phyloP scores from a whole-genome alignment of 225 moss, liverwort and hornwort genomes.

The Physcomitrellopsis africana region DNA sequence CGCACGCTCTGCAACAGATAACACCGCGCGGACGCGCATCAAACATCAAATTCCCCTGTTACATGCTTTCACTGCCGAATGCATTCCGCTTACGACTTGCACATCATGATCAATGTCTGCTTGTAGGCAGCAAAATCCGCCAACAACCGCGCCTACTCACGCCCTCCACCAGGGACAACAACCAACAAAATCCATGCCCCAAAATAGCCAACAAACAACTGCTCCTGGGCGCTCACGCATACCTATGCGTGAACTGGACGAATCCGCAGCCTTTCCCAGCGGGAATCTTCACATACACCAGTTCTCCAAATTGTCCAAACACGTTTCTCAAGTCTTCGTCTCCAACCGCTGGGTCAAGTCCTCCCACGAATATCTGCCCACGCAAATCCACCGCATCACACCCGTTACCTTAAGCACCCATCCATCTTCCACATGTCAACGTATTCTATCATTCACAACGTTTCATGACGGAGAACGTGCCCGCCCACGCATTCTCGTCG shows the following conservation, averaged over 20 bases:
- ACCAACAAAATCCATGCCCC: not conserved
- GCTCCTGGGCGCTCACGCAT: not conserved
- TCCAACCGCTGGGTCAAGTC: slow-evolving; percentile 89
- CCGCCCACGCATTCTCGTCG: no score
- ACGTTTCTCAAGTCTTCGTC: slow-evolving; percentile 95
- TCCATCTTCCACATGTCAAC: no score
- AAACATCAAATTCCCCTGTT: not conserved
- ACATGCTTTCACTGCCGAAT: no score
- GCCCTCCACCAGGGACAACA: not conserved
- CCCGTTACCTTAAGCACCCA: no score
- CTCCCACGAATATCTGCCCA: slow-evolving; percentile 94
- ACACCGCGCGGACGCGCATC: not conserved
- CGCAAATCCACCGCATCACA: slow-evolving; percentile 11
- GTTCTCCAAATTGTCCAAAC: slow-evolving; percentile 95
- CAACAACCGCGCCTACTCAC: no score
- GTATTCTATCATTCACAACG: no score
- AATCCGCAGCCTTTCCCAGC: slow-evolving; percentile 98
- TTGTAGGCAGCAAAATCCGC: no score
- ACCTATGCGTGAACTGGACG: slow-evolving; percentile 99
- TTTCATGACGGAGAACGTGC: no score
- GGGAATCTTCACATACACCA: slow-evolving; percentile 98
- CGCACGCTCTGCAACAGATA: slow-evolving; percentile 71
- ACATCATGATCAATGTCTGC: no score
- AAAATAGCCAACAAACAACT: not conserved
- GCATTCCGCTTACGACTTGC: no score